Evolutionary conservation across 2,329 filamentous ascomycete genomes (phyloP), one percentile per base, ranked within the genome.

Genomic region (Paecilomyces formosus): DNA sequence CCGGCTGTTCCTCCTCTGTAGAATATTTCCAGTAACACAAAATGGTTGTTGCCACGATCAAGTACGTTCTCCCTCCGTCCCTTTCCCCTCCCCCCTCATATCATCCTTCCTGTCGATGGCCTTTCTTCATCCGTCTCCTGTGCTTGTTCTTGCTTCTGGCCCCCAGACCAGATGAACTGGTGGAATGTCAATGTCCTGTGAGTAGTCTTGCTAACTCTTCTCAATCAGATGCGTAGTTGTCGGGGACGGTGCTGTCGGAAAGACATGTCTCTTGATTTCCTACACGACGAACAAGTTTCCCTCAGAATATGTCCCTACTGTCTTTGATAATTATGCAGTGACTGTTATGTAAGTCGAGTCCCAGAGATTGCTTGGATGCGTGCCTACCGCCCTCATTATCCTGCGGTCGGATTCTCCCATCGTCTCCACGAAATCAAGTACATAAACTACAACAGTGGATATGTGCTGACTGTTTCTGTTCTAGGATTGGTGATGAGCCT

Each of bases 221-320:
- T 52, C 51, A 7, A 61, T 54, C 67, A 99, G 94, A 80, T 99
- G 94, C 80, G 94, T 99, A 72, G 94, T 99, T 68, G 94, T 99
- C 71, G 94, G 94, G 76, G 94, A 99, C 78, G 94, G 94, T 92
- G 94, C 94, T 66, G 94, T 99, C 68, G 94, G 94, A 77, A 99
- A 99, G 84, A 99, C 94, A 66, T 99, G 94, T 80, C 86, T 99
- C 65, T 86, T 99, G 74, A 99, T 99, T 81, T 96, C 91, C 76
- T 99, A 99, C 80, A 99, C 94, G 65, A 99, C 94, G 64, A 99
- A 99, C 84, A 97, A 97, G 72, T 99, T 99, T 77, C 94, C 94
- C 35, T 97, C 92, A 70, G 94, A 99, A 92, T 99, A 99, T 77
- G 94, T 99, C 60, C 94, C 94, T 56, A 99, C 94, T 30, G 94